A percentile compares a stretch with the other conserved stretches of the same genome.
These are phyloP conservation scores for Balakata baccata DNA, from an alignment of 345 rosid genomes.

Conservation along the genomic window DNA sequence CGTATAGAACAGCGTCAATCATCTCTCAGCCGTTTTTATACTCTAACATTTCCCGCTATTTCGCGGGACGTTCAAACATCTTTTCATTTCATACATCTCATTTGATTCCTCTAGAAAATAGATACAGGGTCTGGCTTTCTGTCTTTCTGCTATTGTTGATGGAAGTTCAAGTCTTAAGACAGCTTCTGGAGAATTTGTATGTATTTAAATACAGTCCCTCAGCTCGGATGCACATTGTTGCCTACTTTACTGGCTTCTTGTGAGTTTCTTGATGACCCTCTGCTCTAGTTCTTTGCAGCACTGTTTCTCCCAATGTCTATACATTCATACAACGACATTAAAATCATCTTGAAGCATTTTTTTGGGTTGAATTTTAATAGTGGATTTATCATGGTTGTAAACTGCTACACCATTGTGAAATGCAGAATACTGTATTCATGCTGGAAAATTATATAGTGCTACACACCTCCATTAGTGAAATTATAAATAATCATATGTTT, in stretches of 20 bases:
- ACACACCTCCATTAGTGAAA: too few relatives aligned
- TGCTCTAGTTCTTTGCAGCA: not conserved
- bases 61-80: constrained; percentile 50
- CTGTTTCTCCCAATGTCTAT: too few relatives aligned
- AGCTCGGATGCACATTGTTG: constrained; percentile 59
- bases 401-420: not conserved
- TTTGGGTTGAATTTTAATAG: not conserved
- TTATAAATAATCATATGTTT: not conserved
- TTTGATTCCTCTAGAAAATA: constrained; percentile 35
- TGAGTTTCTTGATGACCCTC: constrained; percentile 39
- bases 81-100: constrained; percentile 43
- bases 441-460: not conserved
- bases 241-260: constrained; percentile 58
- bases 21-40: constrained; percentile 38
- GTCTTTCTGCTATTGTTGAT: constrained; percentile 61
- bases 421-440: not conserved
- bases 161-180: constrained; percentile 69
- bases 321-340: not conserved
- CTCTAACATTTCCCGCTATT: constrained; percentile 39
- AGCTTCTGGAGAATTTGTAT: constrained; percentile 55
- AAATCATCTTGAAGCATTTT: not conserved
- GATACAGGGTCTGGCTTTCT: constrained; percentile 45
- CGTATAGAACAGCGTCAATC: constrained; percentile 39
- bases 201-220: constrained; percentile 59
- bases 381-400: not conserved